These are phyloP conservation scores for Penicillium desertorum DNA, from an alignment of 495 filamentous ascomycete species.

Conservation along the genomic window DNA sequence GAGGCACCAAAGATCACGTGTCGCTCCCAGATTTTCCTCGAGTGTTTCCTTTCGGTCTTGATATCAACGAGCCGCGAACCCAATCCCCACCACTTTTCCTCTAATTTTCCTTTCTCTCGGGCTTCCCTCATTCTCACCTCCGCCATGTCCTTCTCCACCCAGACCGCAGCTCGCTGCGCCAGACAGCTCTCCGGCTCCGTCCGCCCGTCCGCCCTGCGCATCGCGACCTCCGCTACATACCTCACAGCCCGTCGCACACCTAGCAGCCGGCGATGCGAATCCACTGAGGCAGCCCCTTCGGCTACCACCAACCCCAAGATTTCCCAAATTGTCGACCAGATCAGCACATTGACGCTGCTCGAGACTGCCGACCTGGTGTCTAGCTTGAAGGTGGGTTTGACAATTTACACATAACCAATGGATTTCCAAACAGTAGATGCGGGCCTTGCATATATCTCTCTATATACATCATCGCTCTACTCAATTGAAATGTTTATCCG, in stretches of 20 bases:
- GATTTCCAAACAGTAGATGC: slow-evolving; percentile 14
- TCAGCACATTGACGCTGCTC: slow-evolving; percentile 93
- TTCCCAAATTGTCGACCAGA: slow-evolving; percentile 89
- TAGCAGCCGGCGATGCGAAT: slow-evolving; percentile 47
- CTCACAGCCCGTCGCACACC: slow-evolving; percentile 43
- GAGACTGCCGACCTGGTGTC: slow-evolving; percentile 96
- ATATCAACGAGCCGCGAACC: slow-evolving; percentile 17
- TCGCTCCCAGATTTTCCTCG: slow-evolving; percentile 42
- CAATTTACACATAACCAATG: slow-evolving; percentile 5
- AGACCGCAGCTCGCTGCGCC: slow-evolving; percentile 48
- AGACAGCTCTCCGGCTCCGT: slow-evolving; percentile 48
- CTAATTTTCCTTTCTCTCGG: slow-evolving; percentile 16
- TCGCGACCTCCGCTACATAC: slow-evolving; percentile 45
- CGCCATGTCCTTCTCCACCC: slow-evolving; percentile 46
- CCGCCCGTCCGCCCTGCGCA: slow-evolving; percentile 46
- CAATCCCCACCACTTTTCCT: slow-evolving; percentile 14
- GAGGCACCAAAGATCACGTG: slow-evolving; percentile 30
- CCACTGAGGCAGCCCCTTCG: slow-evolving; percentile 57
- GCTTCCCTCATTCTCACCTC: slow-evolving; percentile 8
- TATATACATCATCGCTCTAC: neutral
- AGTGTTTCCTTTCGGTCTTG: slow-evolving; percentile 26
- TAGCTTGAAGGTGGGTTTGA: slow-evolving; percentile 72
- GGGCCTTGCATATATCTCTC: neutral
- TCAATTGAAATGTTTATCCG: slow-evolving; percentile 1
- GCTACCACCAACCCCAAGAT: slow-evolving; percentile 79